A percentile compares a stretch with the other conserved stretches of the same genome.
phyloP scores from a whole-genome alignment of 192 early-diverging fungal species.

The Rhizoclosmatium sp. region DNA sequence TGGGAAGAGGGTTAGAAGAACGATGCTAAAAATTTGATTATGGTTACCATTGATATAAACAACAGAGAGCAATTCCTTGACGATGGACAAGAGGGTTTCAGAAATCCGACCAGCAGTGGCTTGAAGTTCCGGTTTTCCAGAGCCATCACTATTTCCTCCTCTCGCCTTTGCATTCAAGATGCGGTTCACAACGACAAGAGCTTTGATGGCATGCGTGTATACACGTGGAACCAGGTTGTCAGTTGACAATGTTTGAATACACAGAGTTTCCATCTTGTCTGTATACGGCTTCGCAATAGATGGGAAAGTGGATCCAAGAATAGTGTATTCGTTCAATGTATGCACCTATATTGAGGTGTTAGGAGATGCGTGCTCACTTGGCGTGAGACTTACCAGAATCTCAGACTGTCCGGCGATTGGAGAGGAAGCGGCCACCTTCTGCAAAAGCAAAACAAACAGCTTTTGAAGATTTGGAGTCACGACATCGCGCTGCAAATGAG shows the following conservation, averaged over 20 bases:
- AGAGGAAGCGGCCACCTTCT: slow-evolving; percentile 16
- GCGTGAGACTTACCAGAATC: neutral
- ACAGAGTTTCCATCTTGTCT: slow-evolving; percentile 25
- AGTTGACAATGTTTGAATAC: slow-evolving; percentile 6
- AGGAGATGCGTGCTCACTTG: neutral
- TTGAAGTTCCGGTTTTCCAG: neutral
- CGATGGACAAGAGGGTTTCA: slow-evolving; percentile 12
- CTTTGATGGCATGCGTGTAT: slow-evolving; percentile 23
- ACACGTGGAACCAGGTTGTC: neutral
- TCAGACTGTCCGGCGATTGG: neutral
- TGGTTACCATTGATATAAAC: neutral
- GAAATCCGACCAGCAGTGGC: slow-evolving; percentile 2
- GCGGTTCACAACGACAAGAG: slow-evolving; percentile 28
- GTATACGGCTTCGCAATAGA: slow-evolving; percentile 28
- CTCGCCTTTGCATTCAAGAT: slow-evolving; percentile 9
- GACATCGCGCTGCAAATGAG: slow-evolving; percentile 29
- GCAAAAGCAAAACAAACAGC: slow-evolving; percentile 19
- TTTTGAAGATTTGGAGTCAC: slow-evolving; percentile 30
- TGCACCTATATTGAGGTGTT: neutral
- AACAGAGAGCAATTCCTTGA: slow-evolving; percentile 21
- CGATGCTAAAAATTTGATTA: neutral
- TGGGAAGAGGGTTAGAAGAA: neutral
- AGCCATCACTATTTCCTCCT: neutral
- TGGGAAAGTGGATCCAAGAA: slow-evolving; percentile 29
- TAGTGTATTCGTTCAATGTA: slow-evolving; percentile 10